Evolutionary conservation across 2,329 filamentous ascomycete genomes (phyloP), one percentile per base, ranked within the genome.

Genomic region (Aspergillus neotritici): DNA sequence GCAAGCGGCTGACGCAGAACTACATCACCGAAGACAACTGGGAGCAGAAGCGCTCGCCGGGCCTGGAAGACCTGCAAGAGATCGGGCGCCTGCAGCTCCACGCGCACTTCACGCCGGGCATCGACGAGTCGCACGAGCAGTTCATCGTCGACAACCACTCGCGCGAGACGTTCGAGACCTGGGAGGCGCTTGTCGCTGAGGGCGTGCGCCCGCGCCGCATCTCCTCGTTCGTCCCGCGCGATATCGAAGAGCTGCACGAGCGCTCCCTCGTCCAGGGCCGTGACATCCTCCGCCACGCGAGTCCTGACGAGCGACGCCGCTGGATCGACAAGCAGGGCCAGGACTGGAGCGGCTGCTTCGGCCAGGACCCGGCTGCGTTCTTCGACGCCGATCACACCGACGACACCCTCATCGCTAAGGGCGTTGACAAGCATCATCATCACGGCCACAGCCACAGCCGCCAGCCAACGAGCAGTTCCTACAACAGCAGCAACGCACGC

Each of bases 111-210:
- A 94, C 93, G 51, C 83, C 90, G 0, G 91, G 91, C 11, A 94
- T 87, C 37, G 90, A 96, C 62, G 81, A 87, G 41, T 85, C 87
- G 13, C 93, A 97, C 61, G 78, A 87, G 52, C 76, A 75, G 1
- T 96, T 95, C 55, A 83, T 95, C 15, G 79, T 82, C 37, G 87
- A 94, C 64, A 95, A 94, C 57, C 83, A 94, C 61, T 84, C 85
- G 1, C 83, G 91, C 28, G 93, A 97, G 71, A 96, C 90, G 0
- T 94, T 87, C 51, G 91, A 97, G 69, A 86, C 85, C 0, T 97
- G 90, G 88, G 89, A 96, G 65, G 87, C 89, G 0, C 96, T 91
- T 63, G 80, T 85, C 32, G 82, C 88, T 0, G 90, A 97, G 64
- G 91, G 91, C 10, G 87, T 95, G 0, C 81, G 93, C 2, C 68